Evolutionary conservation across 768 basidiomycete genomes (phyloP).

Genomic region (Floccularia luteovirens): DNA sequence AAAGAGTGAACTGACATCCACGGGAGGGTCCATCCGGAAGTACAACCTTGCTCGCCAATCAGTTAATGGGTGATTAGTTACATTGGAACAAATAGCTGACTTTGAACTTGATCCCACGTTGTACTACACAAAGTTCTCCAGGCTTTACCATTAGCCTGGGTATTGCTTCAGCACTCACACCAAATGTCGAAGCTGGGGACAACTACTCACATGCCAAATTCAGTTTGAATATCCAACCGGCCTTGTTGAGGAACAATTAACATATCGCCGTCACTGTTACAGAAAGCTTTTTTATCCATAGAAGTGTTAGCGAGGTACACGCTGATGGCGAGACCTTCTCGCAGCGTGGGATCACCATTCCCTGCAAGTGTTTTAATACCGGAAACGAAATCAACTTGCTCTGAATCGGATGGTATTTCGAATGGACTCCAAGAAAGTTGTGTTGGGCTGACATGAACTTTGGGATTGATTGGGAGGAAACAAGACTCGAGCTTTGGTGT

Average conservation of each 20-base stretch:
- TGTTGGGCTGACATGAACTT: conserved; percentile 53
- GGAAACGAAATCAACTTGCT: conserved; percentile 45
- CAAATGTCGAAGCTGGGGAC: background rate
- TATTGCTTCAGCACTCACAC: no score
- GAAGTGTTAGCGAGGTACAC: conserved; percentile 52
- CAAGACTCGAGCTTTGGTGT: conserved; percentile 44
- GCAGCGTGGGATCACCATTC: conserved; percentile 51
- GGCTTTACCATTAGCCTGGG: conserved; percentile 58
- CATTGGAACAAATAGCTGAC: conserved; percentile 17
- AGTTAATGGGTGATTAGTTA: background rate
- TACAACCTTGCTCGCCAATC: conserved; percentile 27
- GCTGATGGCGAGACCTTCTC: conserved; percentile 59
- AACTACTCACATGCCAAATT: conserved; percentile 50
- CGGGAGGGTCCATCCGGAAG: conserved; percentile 55
- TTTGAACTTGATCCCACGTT: conserved; percentile 63
- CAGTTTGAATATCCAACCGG: conserved; percentile 60
- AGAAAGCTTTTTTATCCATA: conserved; percentile 56
- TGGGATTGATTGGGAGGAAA: conserved; percentile 53
- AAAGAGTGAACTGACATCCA: conserved; percentile 37
- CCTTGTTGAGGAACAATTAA: conserved; percentile 61
- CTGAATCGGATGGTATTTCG: conserved; percentile 34
- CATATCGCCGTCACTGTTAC: conserved; percentile 60
- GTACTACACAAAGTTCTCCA: conserved; percentile 59
- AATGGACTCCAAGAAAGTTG: conserved; percentile 64
- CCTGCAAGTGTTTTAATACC: conserved; percentile 59